Base-by-base conservation (phyloP, 1,284 basidiomycete genomes). In the Neolentinus lepideus region DNA sequence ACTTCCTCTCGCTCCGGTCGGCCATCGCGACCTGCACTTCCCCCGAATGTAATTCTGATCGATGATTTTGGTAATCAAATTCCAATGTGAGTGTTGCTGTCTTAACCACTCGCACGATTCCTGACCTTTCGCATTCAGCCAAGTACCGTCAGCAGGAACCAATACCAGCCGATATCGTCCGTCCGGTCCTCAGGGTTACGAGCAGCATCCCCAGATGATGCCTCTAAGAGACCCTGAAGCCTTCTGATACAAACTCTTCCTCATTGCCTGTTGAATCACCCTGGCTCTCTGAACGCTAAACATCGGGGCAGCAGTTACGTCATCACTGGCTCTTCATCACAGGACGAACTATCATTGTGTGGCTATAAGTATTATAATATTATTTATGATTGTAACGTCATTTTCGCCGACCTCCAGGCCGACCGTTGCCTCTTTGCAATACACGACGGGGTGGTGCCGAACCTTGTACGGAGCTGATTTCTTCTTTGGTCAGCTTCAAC, bases 401-500 rank as follows among this genome's bases (percentile, higher is more conserved):
- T 43, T 43, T 43, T 35, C 47, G 24, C 22, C 47, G 16, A n/a
- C 47, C 47, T 16, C 47, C 16, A n/a, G 24, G 24, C 22, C 47
- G 47, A 6, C 47, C 47, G 4, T 22, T 52, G 8, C 51, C 33
- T 35, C 51, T 52, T n/a, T 31, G 29, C 29, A 31, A 6, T 12
- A 4, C 29, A 24, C 26, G 26, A 12, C 51, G 3, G 33, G 33
- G 12, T 16, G 47, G 24, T 8, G 10, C 22, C 24, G n/a, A 14
- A 8, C 76, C 68, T 55, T 75, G 67, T 56, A 74, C 73, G 2
- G 71, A 67, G 35, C 61, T 69, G 27, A 91, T 78, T 26, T 92
- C 89, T 25, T 78, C 73, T 61, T 68, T 74, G 57, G 77, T 80
- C 16, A 92, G 76, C 58, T 77, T 81, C 56, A 92, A 72, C 22